Conservation (phyloP, 306 rosid species). For the Myrica gale region DNA sequence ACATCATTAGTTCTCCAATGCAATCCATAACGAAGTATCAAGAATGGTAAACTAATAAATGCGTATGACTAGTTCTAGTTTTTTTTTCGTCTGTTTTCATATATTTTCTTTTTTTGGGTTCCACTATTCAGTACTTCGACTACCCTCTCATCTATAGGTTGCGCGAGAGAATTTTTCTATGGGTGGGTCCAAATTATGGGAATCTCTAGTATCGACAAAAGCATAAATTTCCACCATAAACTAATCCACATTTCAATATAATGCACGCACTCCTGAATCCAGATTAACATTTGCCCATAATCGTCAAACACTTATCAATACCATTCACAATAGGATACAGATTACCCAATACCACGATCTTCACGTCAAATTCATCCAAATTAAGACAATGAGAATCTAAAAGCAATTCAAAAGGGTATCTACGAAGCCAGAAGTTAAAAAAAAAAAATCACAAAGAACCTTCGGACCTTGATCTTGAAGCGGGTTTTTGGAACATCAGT, state of each 20-base stretch:
- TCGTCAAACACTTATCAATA: conserved; percentile 18
- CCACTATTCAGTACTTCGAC: neutral
- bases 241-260: too few relatives aligned
- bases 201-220: neutral
- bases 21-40: conserved; percentile 22
- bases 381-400: conserved; percentile 14
- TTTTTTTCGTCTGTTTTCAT: neutral
- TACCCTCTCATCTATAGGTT: neutral
- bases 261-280: conserved; percentile 6
- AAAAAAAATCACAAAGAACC: neutral
- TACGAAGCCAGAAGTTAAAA: neutral
- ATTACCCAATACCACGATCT: neutral
- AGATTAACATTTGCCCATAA: conserved; percentile 14
- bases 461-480: conserved; percentile 79
- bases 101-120: neutral
- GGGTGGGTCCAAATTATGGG: neutral
- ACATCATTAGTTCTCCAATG: conserved; percentile 13
- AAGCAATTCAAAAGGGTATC: neutral
- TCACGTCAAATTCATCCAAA: conserved; percentile 12
- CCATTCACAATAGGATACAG: conserved; percentile 17
- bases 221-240: neutral
- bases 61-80: neutral
- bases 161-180: neutral
- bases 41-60: neutral
- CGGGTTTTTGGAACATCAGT: conserved; percentile 83